Evolutionary conservation across 2,329 filamentous ascomycete genomes (phyloP).

Genomic region (Phialophora macrospora): DNA sequence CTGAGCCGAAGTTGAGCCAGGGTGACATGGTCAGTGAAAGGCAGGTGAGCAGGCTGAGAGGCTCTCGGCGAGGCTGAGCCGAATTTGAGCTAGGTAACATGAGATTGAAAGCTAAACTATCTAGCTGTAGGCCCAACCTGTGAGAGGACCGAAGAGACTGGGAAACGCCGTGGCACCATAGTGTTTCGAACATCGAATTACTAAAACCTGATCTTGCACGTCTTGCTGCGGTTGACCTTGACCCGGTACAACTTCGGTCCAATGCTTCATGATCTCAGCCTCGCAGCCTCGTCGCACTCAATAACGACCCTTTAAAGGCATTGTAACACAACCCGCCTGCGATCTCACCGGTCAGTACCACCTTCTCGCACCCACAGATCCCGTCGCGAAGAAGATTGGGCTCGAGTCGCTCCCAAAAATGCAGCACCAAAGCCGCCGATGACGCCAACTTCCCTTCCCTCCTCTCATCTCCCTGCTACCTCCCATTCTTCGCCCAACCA

Average conservation of each 20-base stretch:
- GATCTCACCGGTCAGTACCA: neutral
- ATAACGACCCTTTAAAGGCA: neutral
- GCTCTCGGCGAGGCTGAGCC: too few relatives aligned
- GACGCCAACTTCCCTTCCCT: neutral
- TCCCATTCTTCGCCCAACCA: neutral
- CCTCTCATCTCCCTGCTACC: neutral
- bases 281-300: neutral
- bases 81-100: too few relatives aligned
- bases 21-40: neutral
- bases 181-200: too few relatives aligned
- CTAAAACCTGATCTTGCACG: too few relatives aligned
- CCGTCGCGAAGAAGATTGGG: neutral
- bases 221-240: too few relatives aligned
- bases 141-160: too few relatives aligned
- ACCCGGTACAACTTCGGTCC: neutral
- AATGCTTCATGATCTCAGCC: neutral
- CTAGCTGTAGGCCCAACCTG: too few relatives aligned
- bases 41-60: too few relatives aligned
- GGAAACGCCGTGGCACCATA: too few relatives aligned
- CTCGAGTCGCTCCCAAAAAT: neutral
- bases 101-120: too few relatives aligned
- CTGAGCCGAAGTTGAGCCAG: slow-evolving; percentile 1
- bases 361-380: neutral
- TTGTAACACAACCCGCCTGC: neutral
- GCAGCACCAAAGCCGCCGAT: neutral